A percentile compares a stretch with the other conserved stretches of the same genome.
These are phyloP conservation scores for Myriangium duriaei DNA, from an alignment of 2,329 filamentous ascomycete genomes.

Conservation along the genomic window DNA sequence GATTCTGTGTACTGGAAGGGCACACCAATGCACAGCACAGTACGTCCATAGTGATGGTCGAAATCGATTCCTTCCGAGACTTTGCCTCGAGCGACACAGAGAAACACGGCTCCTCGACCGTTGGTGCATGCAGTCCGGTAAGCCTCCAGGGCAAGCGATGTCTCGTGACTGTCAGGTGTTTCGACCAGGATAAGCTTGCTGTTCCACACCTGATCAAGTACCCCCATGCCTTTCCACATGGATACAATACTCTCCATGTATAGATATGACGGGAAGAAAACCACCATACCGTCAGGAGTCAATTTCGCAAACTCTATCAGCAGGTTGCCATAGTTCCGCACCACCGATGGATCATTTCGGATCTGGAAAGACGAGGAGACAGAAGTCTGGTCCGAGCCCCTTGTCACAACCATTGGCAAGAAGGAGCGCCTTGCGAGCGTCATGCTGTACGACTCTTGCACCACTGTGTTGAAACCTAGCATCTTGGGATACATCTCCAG, in stretches of 20 bases:
- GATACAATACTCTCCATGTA: slow-evolving; percentile 99
- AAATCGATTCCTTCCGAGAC: slow-evolving; percentile 98
- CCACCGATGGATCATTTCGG: slow-evolving; percentile 89
- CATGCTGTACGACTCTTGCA: slow-evolving; percentile 97
- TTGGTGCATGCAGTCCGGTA: slow-evolving; percentile 97
- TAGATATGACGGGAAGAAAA: slow-evolving; percentile 96
- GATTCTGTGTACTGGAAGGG: slow-evolving; percentile 99
- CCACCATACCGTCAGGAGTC: slow-evolving; percentile 94
- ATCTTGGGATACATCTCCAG: slow-evolving; percentile 99
- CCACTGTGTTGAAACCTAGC: slow-evolving; percentile 82
- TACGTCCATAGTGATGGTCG: slow-evolving; percentile 93
- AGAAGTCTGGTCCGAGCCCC: slow-evolving; percentile 84
- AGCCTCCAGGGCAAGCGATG: slow-evolving; percentile 85
- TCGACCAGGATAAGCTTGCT: slow-evolving; percentile 97
- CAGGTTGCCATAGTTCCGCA: slow-evolving; percentile 88
- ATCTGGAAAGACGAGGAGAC: slow-evolving; percentile 92
- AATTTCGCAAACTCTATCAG: slow-evolving; percentile 92
- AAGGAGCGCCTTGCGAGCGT: slow-evolving; percentile 91
- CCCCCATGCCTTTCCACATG: slow-evolving; percentile 99
- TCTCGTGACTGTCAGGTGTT: slow-evolving; percentile 94
- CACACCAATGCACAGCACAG: slow-evolving; percentile 90
- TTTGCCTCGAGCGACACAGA: slow-evolving; percentile 93
- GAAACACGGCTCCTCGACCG: slow-evolving; percentile 78
- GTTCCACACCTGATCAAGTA: slow-evolving; percentile 95
- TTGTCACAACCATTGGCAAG: slow-evolving; percentile 91